Percentiles rank a stretch among this genome's conserved stretches.
Evolutionary conservation across 495 filamentous ascomycete species (phyloP).

Genomic region (Xylaria nigripes): DNA sequence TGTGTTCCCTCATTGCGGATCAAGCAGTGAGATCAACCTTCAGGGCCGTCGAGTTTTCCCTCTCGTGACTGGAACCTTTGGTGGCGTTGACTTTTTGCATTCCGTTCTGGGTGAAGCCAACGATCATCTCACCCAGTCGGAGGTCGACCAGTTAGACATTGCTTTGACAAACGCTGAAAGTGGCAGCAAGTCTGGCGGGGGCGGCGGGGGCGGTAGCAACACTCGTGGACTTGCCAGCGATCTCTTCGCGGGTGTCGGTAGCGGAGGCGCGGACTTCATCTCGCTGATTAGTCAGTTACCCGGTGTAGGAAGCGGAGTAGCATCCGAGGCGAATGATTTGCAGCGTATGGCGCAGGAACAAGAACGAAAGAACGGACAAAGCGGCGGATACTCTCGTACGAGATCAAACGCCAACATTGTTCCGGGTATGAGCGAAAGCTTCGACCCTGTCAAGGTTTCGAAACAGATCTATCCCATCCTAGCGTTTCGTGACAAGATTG

Average conservation of each 20-base stretch:
- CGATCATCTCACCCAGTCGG: constrained; percentile 91
- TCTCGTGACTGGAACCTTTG: constrained; percentile 83
- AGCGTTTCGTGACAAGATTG: constrained; percentile 87
- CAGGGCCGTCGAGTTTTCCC: constrained; percentile 72
- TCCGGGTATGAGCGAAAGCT: constrained; percentile 61
- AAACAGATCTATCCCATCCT: constrained; percentile 90
- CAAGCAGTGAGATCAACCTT: constrained; percentile 61
- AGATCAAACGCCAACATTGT: constrained; percentile 41
- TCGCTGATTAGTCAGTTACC: constrained; percentile 70
- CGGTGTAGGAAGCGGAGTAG: constrained; percentile 60
- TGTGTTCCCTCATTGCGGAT: constrained; percentile 84
- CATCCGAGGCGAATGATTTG: constrained; percentile 68
- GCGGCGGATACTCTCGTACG: constrained; percentile 13
- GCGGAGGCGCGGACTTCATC: constrained; percentile 46
- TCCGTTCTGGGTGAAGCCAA: constrained; percentile 93
- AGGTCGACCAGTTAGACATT: constrained; percentile 80
- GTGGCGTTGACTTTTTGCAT: constrained; percentile 92
- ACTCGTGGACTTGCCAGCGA: constrained; percentile 32
- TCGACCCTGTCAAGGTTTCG: constrained; percentile 76
- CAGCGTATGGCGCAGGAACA: constrained; percentile 67
- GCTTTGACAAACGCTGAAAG: constrained; percentile 54
- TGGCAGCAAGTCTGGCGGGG: no score
- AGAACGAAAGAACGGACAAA: constrained; percentile 50
- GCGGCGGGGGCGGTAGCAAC: constrained; percentile 30
- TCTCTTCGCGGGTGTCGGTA: constrained; percentile 25